Evolutionary conservation across 2,329 filamentous ascomycete species (phyloP), one percentile per base, ranked within the genome.

Genomic region (Chrysoporthe deuterocubensis): DNA sequence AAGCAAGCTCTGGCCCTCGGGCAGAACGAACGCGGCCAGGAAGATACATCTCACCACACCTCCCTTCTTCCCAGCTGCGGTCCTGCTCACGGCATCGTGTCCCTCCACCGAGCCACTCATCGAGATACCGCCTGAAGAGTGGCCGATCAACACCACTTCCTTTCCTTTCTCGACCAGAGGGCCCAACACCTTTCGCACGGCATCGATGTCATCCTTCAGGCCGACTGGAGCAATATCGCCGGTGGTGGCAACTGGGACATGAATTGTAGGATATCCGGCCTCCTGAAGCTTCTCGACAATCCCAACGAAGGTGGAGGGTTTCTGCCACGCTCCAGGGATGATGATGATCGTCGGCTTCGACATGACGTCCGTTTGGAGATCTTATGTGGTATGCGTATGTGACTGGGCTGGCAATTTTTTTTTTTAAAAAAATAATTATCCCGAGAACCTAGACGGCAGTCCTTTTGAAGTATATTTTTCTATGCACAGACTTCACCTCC

Each of bases 281-380:
- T 72, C 73, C 1, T 74, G 43, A 16, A 81, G 73, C 26, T 69
- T 69, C 7, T 71, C 64, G 16, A 72, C 72, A 6, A 78, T 70
- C 16, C 67, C 56, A 44, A 73, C 69, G 57, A 74, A 80, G 66
- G 71, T 67, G 13, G 67, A 44, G 0, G 76, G 74, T 6, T 46
- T 67, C 56, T 78, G 69, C 78, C 78, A 81, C 13, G 78, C 78
- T 11, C 78, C 78, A 1, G 76, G 77, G 18, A 73, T 75, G 58
- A 80, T 74, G 48, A 80, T 71, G 52, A 78, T 61, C 1, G 59
- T 61, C 21, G 59, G 59, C 43, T 48, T 61, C 4, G 59, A 48
- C 59, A 61, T 61, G 26, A n/a, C 21, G 43, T 54, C 9, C 50
- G 37, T 40, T 5, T 40, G 9, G 37, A 9, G 37, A 26, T 26